Conservation (phyloP, 2,329 filamentous ascomycete species). For the Colletotrichum liaoningense region DNA sequence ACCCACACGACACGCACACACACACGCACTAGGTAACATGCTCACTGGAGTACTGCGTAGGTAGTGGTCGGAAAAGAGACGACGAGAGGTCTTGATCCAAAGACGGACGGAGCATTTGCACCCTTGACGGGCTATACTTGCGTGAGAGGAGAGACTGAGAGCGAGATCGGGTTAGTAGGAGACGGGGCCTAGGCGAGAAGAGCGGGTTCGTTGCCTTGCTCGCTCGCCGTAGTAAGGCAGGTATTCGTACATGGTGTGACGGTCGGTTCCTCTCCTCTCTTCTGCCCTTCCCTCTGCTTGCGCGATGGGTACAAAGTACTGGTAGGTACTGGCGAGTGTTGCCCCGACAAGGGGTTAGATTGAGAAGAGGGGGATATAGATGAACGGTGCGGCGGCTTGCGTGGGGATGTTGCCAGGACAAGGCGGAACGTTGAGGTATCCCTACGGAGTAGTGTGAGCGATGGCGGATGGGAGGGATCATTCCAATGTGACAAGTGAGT, state of each 20-base stretch:
- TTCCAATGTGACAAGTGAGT: slow-evolving; percentile 23
- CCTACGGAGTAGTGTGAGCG: background rate
- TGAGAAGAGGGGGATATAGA: slow-evolving; percentile 1
- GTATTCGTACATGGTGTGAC: slow-evolving; percentile 11
- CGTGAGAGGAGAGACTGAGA: background rate
- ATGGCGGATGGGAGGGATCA: slow-evolving; percentile 3
- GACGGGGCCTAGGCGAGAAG: background rate
- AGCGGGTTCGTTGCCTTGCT: background rate
- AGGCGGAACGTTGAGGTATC: background rate
- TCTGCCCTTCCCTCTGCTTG: background rate
- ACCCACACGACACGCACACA: slow-evolving; percentile 31
- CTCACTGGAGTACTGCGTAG: background rate
- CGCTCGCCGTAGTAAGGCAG: background rate
- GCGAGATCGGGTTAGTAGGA: background rate
- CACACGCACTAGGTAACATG: slow-evolving; percentile 21
- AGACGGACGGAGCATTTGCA: background rate
- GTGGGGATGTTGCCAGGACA: background rate
- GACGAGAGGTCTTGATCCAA: background rate
- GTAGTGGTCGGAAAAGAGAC: background rate
- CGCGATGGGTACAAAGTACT: background rate
- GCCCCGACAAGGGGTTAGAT: background rate
- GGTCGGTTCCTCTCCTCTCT: slow-evolving; percentile 6
- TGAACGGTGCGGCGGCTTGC: slow-evolving; percentile 14
- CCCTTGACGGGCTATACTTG: background rate
- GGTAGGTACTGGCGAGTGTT: background rate